A percentile compares a stretch with the other conserved stretches of the same genome.
Evolutionary conservation across 169 alveolate species (phyloP).

Genomic region (Plasmodium gallinaceum): DNA sequence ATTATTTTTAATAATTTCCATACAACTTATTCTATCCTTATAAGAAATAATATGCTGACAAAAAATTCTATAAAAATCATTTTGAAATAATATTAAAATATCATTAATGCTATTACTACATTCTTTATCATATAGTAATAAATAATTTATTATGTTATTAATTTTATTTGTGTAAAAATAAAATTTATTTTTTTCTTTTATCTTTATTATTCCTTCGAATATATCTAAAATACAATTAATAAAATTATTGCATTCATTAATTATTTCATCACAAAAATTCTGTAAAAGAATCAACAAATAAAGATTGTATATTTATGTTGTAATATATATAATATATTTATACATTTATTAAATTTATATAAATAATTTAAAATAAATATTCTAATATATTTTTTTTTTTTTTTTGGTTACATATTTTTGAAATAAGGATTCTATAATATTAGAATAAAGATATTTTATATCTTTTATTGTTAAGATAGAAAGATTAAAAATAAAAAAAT

Average conservation of each 20-base stretch:
- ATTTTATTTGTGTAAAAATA: slow-evolving; percentile 18
- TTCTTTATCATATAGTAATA: slow-evolving; percentile 41
- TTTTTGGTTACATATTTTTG: slow-evolving; percentile 39
- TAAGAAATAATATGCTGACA: slow-evolving; percentile 8
- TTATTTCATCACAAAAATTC: slow-evolving; percentile 63
- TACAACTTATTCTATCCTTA: not conserved
- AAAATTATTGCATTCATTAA: slow-evolving; percentile 47
- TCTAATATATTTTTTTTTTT: not conserved
- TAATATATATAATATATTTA: not conserved
- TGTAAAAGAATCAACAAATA: not conserved
- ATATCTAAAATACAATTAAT: slow-evolving; percentile 21
- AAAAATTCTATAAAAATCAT: slow-evolving; percentile 31
- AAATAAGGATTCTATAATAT: slow-evolving; percentile 38
- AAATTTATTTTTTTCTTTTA: not conserved
- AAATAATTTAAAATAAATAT: not conserved
- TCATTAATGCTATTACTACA: slow-evolving; percentile 23
- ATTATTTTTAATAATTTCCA: not conserved
- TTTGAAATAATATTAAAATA: slow-evolving; percentile 13
- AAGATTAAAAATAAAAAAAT: slow-evolving; percentile 23
- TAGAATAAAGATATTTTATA: slow-evolving; percentile 22
- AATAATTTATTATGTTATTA: slow-evolving; percentile 27
- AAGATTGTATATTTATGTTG: too few species aligned
- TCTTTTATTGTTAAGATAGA: slow-evolving; percentile 9
- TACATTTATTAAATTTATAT: not conserved
- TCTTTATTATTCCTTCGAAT: slow-evolving; percentile 11